Evolutionary conservation across 305 asterid genomes (phyloP).

Genomic region (Ajuga reptans): DNA sequence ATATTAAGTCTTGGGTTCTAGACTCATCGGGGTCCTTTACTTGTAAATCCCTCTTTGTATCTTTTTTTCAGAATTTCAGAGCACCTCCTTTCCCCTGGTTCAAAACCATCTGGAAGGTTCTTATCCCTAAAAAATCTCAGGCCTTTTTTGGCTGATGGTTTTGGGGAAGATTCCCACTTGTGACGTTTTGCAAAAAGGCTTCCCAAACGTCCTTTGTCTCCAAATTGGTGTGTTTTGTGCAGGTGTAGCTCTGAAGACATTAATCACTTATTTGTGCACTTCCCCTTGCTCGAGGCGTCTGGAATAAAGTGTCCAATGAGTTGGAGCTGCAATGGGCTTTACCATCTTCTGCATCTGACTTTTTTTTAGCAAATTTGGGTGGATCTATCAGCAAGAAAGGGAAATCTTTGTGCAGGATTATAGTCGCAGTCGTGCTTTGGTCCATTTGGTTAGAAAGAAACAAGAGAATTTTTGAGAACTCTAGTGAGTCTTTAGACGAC

Average conservation of each 20-base stretch:
- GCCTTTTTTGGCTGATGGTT: neutral
- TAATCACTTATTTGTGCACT: neutral
- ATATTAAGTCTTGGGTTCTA: neutral
- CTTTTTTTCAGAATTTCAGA: neutral
- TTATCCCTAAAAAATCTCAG: neutral
- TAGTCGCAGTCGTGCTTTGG: neutral
- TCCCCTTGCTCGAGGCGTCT: neutral
- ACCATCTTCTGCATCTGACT: neutral
- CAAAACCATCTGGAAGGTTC: neutral
- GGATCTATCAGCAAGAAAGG: neutral
- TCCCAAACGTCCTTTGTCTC: neutral
- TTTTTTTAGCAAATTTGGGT: neutral
- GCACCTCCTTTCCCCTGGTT: neutral
- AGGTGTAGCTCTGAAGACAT: neutral
- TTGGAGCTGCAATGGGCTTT: neutral
- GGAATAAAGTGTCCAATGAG: neutral
- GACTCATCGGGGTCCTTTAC: neutral
- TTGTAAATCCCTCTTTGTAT: neutral
- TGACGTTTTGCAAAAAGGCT: neutral
- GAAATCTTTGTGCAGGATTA: neutral
- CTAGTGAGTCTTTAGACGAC: neutral
- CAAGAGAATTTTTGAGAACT: neutral
- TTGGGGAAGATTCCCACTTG: neutral
- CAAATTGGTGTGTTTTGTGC: neutral
- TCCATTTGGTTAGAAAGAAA: neutral